Percentiles rank a stretch among this genome's conserved stretches.
Evolutionary conservation across 306 rosid species (phyloP).

Genomic region (Myrica gale): DNA sequence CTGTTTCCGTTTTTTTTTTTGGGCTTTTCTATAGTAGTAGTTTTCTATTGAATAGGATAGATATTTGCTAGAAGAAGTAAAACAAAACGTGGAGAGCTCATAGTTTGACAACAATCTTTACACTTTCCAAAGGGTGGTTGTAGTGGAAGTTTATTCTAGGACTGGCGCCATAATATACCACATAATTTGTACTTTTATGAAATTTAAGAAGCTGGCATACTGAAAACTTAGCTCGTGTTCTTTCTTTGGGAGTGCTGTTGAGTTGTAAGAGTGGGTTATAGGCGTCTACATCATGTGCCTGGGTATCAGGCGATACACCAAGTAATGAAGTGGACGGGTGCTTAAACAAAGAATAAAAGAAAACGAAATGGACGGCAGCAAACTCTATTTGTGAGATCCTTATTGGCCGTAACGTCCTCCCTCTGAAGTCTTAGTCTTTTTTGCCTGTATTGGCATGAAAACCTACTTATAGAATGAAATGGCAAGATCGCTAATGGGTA

Average conservation of each 20-base stretch:
- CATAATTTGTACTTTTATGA: neutral
- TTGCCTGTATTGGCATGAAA: neutral
- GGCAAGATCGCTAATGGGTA: neutral
- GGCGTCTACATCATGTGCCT: neutral
- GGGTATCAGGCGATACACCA: neutral
- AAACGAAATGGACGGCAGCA: neutral
- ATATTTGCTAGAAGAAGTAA: neutral
- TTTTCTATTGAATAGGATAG: neutral
- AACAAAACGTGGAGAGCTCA: neutral
- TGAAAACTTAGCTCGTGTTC: constrained; percentile 1
- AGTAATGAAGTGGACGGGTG: neutral
- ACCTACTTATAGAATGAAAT: neutral
- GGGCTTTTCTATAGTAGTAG: neutral
- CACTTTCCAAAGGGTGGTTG: neutral
- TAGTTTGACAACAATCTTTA: neutral
- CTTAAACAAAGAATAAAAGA: too few species aligned
- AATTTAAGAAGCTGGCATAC: neutral
- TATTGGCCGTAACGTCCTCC: neutral
- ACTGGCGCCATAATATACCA: neutral
- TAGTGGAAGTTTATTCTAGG: neutral
- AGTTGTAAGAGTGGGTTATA: neutral
- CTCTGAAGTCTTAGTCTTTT: neutral
- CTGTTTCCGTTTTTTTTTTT: neutral
- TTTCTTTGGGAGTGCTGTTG: neutral
- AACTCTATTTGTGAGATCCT: neutral